phyloP scores from a whole-genome alignment of 192 early-diverging fungal species.

The Dissophora ornata region DNA sequence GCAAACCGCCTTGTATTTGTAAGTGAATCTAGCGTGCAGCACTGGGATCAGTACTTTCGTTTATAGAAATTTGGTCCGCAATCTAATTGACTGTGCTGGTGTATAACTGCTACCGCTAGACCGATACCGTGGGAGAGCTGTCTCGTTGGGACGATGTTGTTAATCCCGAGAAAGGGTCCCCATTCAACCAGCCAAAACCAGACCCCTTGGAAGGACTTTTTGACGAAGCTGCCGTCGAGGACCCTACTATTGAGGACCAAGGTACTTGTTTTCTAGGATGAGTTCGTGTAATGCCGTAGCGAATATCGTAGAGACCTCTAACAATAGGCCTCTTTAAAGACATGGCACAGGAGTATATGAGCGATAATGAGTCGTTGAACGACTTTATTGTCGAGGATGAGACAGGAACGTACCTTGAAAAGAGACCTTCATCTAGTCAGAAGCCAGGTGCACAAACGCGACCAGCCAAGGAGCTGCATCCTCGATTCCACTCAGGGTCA shows the following conservation, averaged over 20 bases:
- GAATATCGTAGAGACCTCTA: neutral
- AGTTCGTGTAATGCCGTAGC: too few species aligned
- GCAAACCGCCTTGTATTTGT: constrained; percentile 72
- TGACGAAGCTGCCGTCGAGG: constrained; percentile 55
- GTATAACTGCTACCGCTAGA: constrained; percentile 17
- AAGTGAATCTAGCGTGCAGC: too few species aligned
- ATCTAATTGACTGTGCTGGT: neutral
- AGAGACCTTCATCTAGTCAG: neutral
- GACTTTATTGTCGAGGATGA: constrained; percentile 95
- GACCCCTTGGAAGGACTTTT: constrained; percentile 53
- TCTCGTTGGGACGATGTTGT: constrained; percentile 69
- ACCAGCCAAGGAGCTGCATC: constrained; percentile 56
- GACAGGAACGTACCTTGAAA: constrained; percentile 74
- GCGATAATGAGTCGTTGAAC: constrained; percentile 69
- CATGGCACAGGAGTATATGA: constrained; percentile 37
- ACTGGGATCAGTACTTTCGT: too few species aligned
- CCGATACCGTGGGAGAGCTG: constrained; percentile 66
- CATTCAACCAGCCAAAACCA: constrained; percentile 42
- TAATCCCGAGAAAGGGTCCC: constrained; percentile 53
- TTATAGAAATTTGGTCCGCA: constrained; percentile 5
- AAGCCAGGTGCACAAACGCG: neutral
- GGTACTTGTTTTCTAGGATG: too few species aligned
- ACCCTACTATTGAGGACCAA: constrained; percentile 15
- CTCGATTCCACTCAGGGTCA: constrained; percentile 88
- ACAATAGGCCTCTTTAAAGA: constrained; percentile 10